Base-by-base conservation (phyloP, 306 rosid genomes). In the Cucumis hystrix region DNA sequence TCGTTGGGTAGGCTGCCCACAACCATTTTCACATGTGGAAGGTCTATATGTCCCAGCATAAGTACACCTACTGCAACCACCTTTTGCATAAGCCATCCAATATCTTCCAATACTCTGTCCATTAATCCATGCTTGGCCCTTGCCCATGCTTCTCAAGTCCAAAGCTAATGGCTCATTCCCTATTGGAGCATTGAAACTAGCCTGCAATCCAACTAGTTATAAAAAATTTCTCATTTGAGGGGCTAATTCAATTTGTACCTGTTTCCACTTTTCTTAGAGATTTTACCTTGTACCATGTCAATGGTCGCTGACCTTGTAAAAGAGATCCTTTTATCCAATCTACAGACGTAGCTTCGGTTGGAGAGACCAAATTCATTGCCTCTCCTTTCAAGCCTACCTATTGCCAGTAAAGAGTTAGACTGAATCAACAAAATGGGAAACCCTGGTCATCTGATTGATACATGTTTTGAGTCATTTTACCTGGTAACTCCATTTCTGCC, bases 111-210 rank as follows among this genome's bases (percentile, higher is more conserved):
- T 91, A 80, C 97, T 92, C 58, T 91, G 90, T 25, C 99, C 99
- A 77, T 96, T 96, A 89, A 96, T 87, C 99, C 99, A 96, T 25
- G 85, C 93, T 87, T 96, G 99, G 79, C 99, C 99, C 74, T 92
- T 96, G 79, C 97, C 99, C 99, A 96, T 96, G 41, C 92, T 89
- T 14, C 85, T 79, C 82, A 96, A 57, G 89, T 96, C 97, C 86
- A 96, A 83, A 56, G 91, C 99, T 89, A 96, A 62, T 68, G 97
- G 90, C 77, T 89, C 97, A 43, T 79, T 68, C 70, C 97, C 97
- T 25, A 30, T 35, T 1, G 97, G 99, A 58, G 96, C 92, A 77
- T 89, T 83, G 79, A 95, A 90, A 81, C 87, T 82, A 80, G 98
- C 91, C 99, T 95, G 91, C 78, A 78, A 67, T 69, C 72, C 83